Evolutionary conservation across 2,329 filamentous ascomycete genomes (phyloP), one percentile per base, ranked within the genome.

Genomic region (Aureobasidium pullulans): DNA sequence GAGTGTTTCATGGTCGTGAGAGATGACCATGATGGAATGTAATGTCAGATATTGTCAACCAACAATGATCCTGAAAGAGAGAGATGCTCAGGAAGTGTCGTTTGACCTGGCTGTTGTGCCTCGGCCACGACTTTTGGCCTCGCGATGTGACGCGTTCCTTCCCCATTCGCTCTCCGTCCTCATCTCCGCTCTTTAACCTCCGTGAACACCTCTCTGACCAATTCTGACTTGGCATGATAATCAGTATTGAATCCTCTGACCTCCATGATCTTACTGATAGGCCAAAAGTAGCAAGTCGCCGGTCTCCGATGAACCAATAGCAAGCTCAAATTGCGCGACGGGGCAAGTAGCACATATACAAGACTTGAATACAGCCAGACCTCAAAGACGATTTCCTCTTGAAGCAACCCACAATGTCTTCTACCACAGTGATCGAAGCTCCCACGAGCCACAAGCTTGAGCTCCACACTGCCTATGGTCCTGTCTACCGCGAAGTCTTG

Each of bases 401-500:
- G 15, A 16, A 15, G 3, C 5, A 32, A 15, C 15, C 23, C 44
- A 47, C 29, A 13, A 53, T 53, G 49, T 39, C 49, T 4, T 4
- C 49, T 4, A 42, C 28, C 4, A 53, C 36, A 3, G 16, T 42
- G 19, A 53, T 19, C 15, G 37, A 42, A n/a, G 37, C 19, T 29
- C 36, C 49, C 6, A 31, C 32, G 15, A 53, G 34, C 49, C 40
- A 53, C 37, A 53, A 53, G 15, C 53, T 57, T 13, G 31, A 57
- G 40, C 32, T 57, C 1, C 39, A 43, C 5, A 57, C 53, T 36
- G 53, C 37, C 16, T 57, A 57, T 40, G 53, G 53, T 42, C 53
- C 42, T 7, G 53, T 46, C 28, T 43, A 31, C 29, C 53, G 53
- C 23, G 39, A 43, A 28, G 42, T 57, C 53, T 11, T 44, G 23